Base-by-base conservation (phyloP, 768 basidiomycete species). In the Rhodotorula kratochvilovae region DNA sequence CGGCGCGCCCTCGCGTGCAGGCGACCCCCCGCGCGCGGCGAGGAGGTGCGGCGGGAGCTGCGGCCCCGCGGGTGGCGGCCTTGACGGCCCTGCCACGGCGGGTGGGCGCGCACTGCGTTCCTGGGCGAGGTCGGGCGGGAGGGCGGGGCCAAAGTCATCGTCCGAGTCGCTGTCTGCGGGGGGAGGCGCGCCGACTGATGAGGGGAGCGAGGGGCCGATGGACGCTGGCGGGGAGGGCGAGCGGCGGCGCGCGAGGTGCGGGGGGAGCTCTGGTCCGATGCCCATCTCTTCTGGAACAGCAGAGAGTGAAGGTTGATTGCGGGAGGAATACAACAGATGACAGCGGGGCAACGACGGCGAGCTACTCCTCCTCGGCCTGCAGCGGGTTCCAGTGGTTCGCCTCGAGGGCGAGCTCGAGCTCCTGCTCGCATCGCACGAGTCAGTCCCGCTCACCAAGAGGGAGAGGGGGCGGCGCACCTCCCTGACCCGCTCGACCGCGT, bases 401-500 rank as follows among this genome's bases (percentile, higher is more conserved):
- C 43, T 75, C 74, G n/a, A 75, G 65, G 46, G 63, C 60, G 33
- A 61, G 21, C 57, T 67, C 66, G 27, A 74, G 59, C 27, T 66
- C 55, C 58, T 43, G 56, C 12, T 19, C 17, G 16, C 19, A 7
- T n/a, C 39, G 6, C 5, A 6, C 42, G 3, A 13, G 42, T 36
- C 33, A 48, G 50, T 23, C 27, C 48, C 5, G 19, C 13, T 0
- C 12, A 19, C 42, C 19, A 4, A 11, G 29, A 58, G 31, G 8
- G 46, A 21, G 42, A 33, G 48, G 25, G 21, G 13, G 11, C 2
- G 8, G 23, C 54, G 21, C 53, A 62, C 67, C 25, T 72, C 55
- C 48, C 54, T 45, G 15, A 92, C 88, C 35, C 86, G 82, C 75
- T 87, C 89, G 78, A 92, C 89, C 71, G 88, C 87, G 68, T 92